A percentile compares a stretch with the other conserved stretches of the same genome.
These are phyloP conservation scores for Pseudohalonectria lignicola DNA, from an alignment of 2,329 filamentous ascomycete genomes.

Conservation along the genomic window DNA sequence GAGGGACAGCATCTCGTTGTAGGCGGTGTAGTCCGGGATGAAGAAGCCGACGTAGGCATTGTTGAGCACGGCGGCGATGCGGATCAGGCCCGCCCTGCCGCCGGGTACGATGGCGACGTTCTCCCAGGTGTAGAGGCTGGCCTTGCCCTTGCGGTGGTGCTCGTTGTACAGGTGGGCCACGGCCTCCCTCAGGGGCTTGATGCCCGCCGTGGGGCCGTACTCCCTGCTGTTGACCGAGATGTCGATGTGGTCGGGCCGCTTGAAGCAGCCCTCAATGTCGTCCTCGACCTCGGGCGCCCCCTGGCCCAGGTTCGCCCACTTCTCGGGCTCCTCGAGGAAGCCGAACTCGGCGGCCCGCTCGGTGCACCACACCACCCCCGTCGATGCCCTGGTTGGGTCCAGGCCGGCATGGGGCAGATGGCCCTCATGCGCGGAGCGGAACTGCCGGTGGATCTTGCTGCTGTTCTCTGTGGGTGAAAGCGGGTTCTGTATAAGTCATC, in stretches of 20 bases:
- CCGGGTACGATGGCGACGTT: slow-evolving; percentile 95
- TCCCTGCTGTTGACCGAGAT: slow-evolving; percentile 71
- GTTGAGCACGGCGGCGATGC: slow-evolving; percentile 87
- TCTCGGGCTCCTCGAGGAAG: slow-evolving; percentile 68
- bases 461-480: slow-evolving; percentile 53
- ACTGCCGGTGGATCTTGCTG: slow-evolving; percentile 80
- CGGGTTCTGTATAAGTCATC: slow-evolving; percentile 8
- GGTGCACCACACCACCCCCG: slow-evolving; percentile 88
- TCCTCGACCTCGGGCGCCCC: slow-evolving; percentile 90
- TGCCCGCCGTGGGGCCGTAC: slow-evolving; percentile 89
- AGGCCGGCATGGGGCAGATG: slow-evolving; percentile 86
- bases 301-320: slow-evolving; percentile 91
- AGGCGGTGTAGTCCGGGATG: slow-evolving; percentile 90
- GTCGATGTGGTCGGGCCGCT: slow-evolving; percentile 67
- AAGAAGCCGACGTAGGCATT: slow-evolving; percentile 92
- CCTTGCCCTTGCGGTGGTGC: slow-evolving; percentile 78
- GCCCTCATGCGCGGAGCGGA: slow-evolving; percentile 81
- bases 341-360: slow-evolving; percentile 84
- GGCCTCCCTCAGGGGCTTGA: slow-evolving; percentile 79
- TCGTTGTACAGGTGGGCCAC: slow-evolving; percentile 90
- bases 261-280: slow-evolving; percentile 82
- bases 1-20: slow-evolving; percentile 92
- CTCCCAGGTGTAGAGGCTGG: slow-evolving; percentile 90
- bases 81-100: slow-evolving; percentile 82
- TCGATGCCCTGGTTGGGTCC: slow-evolving; percentile 77